Base-by-base conservation (phyloP, 2,329 filamentous ascomycete species). In the Immersiporthe knoxdaviesiana region DNA sequence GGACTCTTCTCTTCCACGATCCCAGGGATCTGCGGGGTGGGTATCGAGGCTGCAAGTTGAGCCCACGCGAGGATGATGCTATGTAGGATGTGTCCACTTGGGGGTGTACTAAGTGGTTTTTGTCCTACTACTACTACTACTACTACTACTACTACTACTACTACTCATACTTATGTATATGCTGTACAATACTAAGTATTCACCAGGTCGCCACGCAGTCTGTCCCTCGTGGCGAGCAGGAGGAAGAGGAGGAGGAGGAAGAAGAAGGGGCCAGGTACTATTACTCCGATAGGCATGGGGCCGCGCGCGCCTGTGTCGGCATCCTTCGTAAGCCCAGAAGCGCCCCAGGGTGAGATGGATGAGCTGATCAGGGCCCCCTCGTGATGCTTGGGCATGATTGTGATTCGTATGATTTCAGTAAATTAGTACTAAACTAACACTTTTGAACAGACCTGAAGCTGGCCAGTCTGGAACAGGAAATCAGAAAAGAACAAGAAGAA, bases 261-360 rank as follows among this genome's bases (percentile, higher is more conserved):
- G 35, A 35, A 8, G 32, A 18, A n/a, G 56, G n/a, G 56, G 56
- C 24, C 56, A 59, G 30, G 21, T 37, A 37, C 52, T 30, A 18
- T 24, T 32, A 2, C 44, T 47, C 21, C 5, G 24, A 14, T 32
- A 8, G 44, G 52, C 4, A 16, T 14, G 54, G 54, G 32, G 56
- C 32, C 3, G 18, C 32, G 56, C 32, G 56, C 56, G 56, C 32
- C 37, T 37, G 32, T 59, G 16, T 37, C 30, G 30, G 7, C 56
- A 37, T 59, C 56, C 56, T 37, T 59, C 56, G 56, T 59, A n/a
- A 59, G 56, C 56, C 21, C 56, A 59, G 56, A 59, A 59, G 56
- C 56, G 56, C 56, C 21, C 21, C 56, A 14, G 32, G n/a, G 56
- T 37, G 56, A 37, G 56, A 59, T 30, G 32, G 21, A n/a, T n/a